Conservation (phyloP, 2,329 filamentous ascomycete species). For the Aspergillus sp. region DNA sequence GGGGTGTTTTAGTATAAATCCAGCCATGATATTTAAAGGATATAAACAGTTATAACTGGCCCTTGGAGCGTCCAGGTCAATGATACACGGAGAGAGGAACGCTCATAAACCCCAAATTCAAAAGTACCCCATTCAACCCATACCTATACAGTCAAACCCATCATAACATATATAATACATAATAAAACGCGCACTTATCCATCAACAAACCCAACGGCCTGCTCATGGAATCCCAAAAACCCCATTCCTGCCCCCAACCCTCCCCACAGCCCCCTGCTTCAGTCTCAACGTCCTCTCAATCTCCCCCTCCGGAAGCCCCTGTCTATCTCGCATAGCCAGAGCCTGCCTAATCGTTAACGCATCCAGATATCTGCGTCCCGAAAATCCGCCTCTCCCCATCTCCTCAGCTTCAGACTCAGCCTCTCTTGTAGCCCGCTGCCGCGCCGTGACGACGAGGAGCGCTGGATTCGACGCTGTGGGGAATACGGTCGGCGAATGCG, state of each 20-base stretch:
- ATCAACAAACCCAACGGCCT: background rate
- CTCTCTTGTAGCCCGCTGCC: constrained; percentile 50
- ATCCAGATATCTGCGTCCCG: constrained; percentile 50
- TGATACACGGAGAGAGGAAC: too few species aligned
- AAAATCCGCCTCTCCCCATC: constrained; percentile 40
- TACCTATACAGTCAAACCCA: background rate
- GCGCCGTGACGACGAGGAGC: constrained; percentile 52
- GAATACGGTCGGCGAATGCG: constrained; percentile 31
- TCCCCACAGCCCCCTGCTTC: constrained; percentile 44
- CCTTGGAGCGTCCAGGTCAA: too few species aligned
- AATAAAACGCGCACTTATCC: background rate
- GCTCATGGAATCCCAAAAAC: constrained; percentile 22
- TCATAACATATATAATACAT: background rate
- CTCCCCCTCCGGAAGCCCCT: constrained; percentile 33
- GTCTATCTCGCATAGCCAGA: constrained; percentile 49
- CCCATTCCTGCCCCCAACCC: constrained; percentile 37
- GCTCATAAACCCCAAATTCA: background rate
- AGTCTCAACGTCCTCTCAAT: constrained; percentile 49
- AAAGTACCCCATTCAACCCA: background rate
- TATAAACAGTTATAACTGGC: too few species aligned
- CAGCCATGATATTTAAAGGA: too few species aligned
- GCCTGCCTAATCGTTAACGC: constrained; percentile 51
- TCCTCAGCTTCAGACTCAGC: constrained; percentile 57
- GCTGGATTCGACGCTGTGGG: constrained; percentile 52
- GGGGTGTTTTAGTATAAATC: background rate